Evolutionary conservation across 345 rosid genomes (phyloP).

Genomic region (Salix caprea): DNA sequence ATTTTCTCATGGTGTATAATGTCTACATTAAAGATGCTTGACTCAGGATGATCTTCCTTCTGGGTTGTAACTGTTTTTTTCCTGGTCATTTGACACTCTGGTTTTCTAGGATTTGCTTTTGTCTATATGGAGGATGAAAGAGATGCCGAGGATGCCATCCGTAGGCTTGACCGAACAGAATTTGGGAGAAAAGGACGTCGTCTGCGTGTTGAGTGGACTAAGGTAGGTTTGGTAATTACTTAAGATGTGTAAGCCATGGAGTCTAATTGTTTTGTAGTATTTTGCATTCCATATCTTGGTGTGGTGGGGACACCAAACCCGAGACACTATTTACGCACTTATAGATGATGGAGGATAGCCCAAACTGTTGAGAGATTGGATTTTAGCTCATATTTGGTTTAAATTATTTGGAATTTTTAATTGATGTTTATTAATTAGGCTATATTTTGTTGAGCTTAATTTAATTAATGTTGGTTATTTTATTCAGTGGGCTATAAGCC

Average conservation of each 20-base stretch:
- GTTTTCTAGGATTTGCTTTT: slow-evolving; percentile 68
- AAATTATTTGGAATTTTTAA: too few relatives aligned
- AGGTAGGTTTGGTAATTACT: slow-evolving; percentile 35
- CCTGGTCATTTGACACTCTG: not conserved
- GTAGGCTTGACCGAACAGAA: slow-evolving; percentile 66
- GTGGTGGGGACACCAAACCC: too few relatives aligned
- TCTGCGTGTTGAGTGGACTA: slow-evolving; percentile 92
- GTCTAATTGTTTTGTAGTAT: not conserved
- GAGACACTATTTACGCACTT: too few relatives aligned
- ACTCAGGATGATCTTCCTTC: not conserved
- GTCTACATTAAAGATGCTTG: not conserved
- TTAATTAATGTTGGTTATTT: too few relatives aligned
- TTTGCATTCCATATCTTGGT: not conserved
- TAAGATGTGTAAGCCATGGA: not conserved
- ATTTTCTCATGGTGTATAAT: not conserved
- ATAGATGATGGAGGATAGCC: too few relatives aligned
- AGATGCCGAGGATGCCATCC: slow-evolving; percentile 89
- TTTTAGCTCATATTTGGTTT: too few relatives aligned
- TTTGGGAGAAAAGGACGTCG: slow-evolving; percentile 77
- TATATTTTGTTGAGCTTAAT: too few relatives aligned
- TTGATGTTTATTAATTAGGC: too few relatives aligned
- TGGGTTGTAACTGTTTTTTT: not conserved
- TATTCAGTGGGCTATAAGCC: too few relatives aligned
- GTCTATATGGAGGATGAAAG: slow-evolving; percentile 88
- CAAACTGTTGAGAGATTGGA: too few relatives aligned